Evolutionary conservation across 805 yeast species (phyloP).

Genomic region (Pichia insulana): DNA sequence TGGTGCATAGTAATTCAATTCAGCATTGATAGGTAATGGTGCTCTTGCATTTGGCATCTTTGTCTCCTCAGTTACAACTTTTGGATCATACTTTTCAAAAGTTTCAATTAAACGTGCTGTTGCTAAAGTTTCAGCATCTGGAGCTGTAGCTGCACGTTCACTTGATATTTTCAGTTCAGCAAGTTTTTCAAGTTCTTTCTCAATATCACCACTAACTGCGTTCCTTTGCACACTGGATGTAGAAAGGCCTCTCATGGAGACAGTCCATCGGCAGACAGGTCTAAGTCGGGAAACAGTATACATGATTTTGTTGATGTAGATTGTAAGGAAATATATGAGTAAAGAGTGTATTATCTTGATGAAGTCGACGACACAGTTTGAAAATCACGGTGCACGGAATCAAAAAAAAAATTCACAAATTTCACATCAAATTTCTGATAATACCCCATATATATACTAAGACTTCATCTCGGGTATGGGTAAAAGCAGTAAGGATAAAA

Average conservation of each 20-base stretch:
- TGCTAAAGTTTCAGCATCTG: constrained; percentile 13
- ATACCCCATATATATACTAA: no score
- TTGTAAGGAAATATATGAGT: no score
- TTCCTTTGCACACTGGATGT: neutral
- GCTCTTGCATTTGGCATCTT: constrained; percentile 29
- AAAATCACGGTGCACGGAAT: no score
- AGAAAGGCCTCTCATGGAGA: no score
- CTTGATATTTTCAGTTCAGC: constrained; percentile 19
- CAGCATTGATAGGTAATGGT: constrained; percentile 81
- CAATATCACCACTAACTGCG: constrained; percentile 11
- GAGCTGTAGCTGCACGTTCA: constrained; percentile 9
- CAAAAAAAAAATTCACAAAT: no score
- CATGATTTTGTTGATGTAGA: no score
- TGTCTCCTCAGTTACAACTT: constrained; percentile 28
- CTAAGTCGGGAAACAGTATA: no score
- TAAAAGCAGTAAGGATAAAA: constrained; percentile 86
- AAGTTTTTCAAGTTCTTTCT: constrained; percentile 21
- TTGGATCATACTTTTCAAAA: constrained; percentile 29
- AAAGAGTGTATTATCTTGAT: no score
- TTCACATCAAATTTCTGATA: no score
- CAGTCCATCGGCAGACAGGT: no score
- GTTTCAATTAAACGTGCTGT: constrained; percentile 22
- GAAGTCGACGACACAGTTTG: no score
- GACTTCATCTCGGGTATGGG: constrained; percentile 49
- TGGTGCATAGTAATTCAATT: constrained; percentile 75